These are phyloP conservation scores for Westerdykella ornata DNA, from an alignment of 2,329 filamentous ascomycete genomes.

Conservation along the genomic window DNA sequence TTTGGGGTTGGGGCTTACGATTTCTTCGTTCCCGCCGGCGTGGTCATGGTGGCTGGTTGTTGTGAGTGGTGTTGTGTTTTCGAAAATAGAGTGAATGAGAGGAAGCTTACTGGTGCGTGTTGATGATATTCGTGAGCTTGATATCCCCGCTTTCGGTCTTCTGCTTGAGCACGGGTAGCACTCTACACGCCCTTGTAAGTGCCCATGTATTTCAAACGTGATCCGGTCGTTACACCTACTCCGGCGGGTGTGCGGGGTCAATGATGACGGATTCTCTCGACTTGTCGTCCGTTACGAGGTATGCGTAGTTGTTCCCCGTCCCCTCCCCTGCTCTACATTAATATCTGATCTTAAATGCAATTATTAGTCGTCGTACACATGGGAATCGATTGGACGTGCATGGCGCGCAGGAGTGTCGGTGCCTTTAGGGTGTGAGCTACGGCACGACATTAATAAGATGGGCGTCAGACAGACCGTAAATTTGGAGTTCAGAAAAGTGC, in stretches of 20 bases:
- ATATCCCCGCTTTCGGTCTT: constrained; percentile 65
- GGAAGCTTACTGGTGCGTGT: constrained; percentile 81
- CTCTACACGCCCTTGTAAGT: constrained; percentile 37
- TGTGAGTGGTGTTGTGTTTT: neutral
- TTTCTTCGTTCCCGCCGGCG: constrained; percentile 79
- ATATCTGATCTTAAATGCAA: constrained; percentile 1
- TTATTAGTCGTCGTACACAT: constrained; percentile 59
- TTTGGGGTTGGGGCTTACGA: too few species aligned
- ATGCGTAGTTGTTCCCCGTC: constrained; percentile 75
- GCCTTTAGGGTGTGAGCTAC: constrained; percentile 24
- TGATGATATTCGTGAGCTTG: constrained; percentile 83
- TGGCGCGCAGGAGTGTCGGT: constrained; percentile 43
- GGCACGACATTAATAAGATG: neutral
- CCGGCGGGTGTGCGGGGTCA: constrained; percentile 70
- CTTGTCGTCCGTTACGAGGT: constrained; percentile 50
- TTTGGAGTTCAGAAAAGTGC: constrained; percentile 13
- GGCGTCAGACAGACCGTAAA: constrained; percentile 8
- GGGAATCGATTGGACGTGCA: constrained; percentile 83
- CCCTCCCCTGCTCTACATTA: constrained; percentile 58
- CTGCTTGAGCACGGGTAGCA: constrained; percentile 62
- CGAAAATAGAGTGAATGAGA: neutral
- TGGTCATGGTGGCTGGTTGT: constrained; percentile 78
- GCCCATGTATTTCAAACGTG: neutral
- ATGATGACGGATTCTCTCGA: constrained; percentile 55
- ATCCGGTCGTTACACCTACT: constrained; percentile 49